Base-by-base conservation (phyloP, 495 filamentous ascomycete genomes). In the Penicillium salamii region DNA sequence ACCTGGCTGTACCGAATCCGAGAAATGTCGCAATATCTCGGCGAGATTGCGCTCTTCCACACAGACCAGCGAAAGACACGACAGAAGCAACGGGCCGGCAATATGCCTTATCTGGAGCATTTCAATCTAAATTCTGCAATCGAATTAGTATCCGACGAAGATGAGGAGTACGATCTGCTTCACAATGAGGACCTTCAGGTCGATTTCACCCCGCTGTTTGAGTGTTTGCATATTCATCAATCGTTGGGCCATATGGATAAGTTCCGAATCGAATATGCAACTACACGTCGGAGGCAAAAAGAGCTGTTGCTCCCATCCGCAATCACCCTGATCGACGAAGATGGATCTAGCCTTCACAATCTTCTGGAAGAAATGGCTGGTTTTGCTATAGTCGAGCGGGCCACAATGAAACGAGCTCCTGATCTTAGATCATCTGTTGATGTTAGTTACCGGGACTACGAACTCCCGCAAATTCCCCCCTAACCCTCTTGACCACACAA, bases 1-100 rank as follows among this genome's bases (percentile, higher is more conserved):
- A 96, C 89, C 2, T 99, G 93, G 93, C 75, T 99, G n/a, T 97
- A 85, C 62, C 84, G 89, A 23, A 95, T 99, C 51, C 84, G 95
- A 49, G 95, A 97, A 65, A 95, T 91, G 28, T 95, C 91, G 0
- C 91, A 96, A 52, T 95, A 92, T 46, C 74, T 99, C 18, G 93
- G 93, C 3, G 91, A 97, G 67, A 87, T 99, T n/a, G 91, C 93
- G 18, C 91, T 99, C 62, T 96, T 91, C 59, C 89, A 95, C 59
- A 97, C 93, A 0, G 86, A 95, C 53, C 77, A 95, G 57, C 81
- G 93, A n/a, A 83, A 91, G 49, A 79, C 78, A 31, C 78, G 93
- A 43, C 90, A 95, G 56, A 88, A 91, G 60, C 84, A 91, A 50
- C 79, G 93, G 15, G 78, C 83, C 24, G 83, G 91, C 49, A 77